Conservation (phyloP, 768 basidiomycete genomes). For the Mycena latifolia region DNA sequence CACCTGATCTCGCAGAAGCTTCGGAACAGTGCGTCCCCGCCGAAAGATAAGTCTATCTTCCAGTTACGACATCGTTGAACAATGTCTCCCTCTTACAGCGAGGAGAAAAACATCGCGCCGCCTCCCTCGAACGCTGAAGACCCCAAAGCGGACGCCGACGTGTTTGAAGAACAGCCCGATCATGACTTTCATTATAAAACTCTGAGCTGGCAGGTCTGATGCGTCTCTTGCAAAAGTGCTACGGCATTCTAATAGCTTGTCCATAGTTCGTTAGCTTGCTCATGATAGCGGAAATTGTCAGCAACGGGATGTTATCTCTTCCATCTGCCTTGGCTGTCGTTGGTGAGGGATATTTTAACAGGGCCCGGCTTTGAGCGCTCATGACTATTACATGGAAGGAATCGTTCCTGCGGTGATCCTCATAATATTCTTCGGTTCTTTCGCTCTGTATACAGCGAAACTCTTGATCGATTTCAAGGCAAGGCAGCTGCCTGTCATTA, state of each 20-base stretch:
- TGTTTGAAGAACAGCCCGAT: slow-evolving; percentile 58
- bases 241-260: not conserved
- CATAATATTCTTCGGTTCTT: slow-evolving; percentile 64
- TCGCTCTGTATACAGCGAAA: slow-evolving; percentile 65
- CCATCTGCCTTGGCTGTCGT: slow-evolving; percentile 65
- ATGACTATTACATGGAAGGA: slow-evolving; percentile 42
- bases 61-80: too few relatives aligned
- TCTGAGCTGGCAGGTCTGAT: slow-evolving; percentile 60
- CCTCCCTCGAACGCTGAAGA: not conserved
- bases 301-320: slow-evolving; percentile 67
- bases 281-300: slow-evolving; percentile 71
- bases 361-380: not conserved
- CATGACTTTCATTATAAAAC: slow-evolving; percentile 67
- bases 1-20: slow-evolving; percentile 6
- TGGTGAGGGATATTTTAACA: slow-evolving; percentile 43
- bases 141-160: slow-evolving; percentile 43
- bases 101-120: slow-evolving; percentile 6
- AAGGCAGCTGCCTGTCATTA: slow-evolving; percentile 49
- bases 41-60: slow-evolving; percentile 12
- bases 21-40: not conserved
- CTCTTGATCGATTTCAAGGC: slow-evolving; percentile 69
- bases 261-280: slow-evolving; percentile 59
- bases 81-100: slow-evolving; percentile 14
- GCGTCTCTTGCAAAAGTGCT: not conserved
- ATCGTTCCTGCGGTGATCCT: slow-evolving; percentile 65